Evolutionary conservation across 208 protist genomes (phyloP), one percentile per base, ranked within the genome.

Genomic region (Trypanosoma lewisi): DNA sequence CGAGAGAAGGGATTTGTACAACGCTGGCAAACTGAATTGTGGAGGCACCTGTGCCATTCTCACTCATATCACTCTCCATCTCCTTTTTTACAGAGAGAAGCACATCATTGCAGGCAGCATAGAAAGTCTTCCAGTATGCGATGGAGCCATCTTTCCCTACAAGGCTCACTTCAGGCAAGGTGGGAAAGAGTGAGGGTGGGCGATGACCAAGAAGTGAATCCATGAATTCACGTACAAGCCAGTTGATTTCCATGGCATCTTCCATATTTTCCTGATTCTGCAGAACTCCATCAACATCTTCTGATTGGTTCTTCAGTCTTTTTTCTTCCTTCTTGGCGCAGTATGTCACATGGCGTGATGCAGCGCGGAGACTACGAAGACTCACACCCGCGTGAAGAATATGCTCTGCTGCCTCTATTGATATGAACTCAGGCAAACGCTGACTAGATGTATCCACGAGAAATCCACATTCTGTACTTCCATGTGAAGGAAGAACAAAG

Each of bases 401-500:
- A 19, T 74, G 56, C 1, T 59, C 54, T 12, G 88, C 88, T 2
- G 83, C 74, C 31, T 72, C 82, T 34, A 33, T 12, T 4, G 78
- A 77, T 42, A 95, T 69, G 58, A 95, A 95, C 25, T 58, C 70
- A 0, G 88, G 88, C 50, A 95, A 75, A 9, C 88, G 75, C 34
- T 91, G 75, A 11, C 74, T 69, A 1, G 80, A 84, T 14, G 69
- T 33, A 49, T 91, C 88, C 5, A 92, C 61, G n/a, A 53, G 49
- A 66, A 82, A 95, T 28, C 85, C 83, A 63, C 75, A 80, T 28
- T 63, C 49, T 14, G 80, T 89, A 36, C 66, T 62, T 12, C 80
- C 82, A 52, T 87, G 70, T 28, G 84, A 85, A 19, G 82, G 74
- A 5, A 95, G 73, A 48, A 94, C 83, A 61, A 95, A 95, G 52